Percentiles rank a stretch among this genome's conserved stretches.
Evolutionary conservation across 768 basidiomycete genomes (phyloP).

Genomic region (Auriscalpium microsporum): DNA sequence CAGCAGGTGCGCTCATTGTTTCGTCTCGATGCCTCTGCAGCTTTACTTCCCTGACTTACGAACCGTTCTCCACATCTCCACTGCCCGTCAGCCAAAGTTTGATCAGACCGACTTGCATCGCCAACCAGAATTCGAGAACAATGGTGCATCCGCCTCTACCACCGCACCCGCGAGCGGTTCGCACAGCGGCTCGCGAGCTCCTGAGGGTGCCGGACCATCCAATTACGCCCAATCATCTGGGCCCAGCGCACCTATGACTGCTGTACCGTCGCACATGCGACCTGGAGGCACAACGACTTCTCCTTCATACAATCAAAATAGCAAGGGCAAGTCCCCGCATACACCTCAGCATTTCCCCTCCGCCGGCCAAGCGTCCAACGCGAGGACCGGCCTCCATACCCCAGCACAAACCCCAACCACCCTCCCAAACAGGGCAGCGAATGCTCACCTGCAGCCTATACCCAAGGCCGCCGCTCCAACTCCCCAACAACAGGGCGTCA

Average conservation of each 20-base stretch:
- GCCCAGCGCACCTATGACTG: conserved; percentile 18
- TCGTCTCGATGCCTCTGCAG: background rate
- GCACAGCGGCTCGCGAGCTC: background rate
- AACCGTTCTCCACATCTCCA: background rate
- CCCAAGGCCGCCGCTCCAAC: background rate
- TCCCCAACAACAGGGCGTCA: background rate
- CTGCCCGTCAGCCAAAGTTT: conserved; percentile 46
- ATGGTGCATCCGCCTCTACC: conserved; percentile 20
- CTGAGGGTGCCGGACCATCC: background rate
- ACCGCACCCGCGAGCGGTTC: background rate
- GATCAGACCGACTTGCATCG: conserved; percentile 61
- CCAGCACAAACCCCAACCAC: background rate
- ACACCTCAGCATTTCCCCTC: conserved; percentile 4
- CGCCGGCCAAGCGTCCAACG: background rate
- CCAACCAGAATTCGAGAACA: conserved; percentile 58
- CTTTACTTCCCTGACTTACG: background rate
- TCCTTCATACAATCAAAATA: conserved; percentile 8
- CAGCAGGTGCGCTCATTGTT: conserved; percentile 47
- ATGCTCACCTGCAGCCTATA: background rate
- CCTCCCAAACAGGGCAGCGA: background rate
- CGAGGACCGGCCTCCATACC: background rate
- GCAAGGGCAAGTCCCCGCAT: conserved; percentile 9
- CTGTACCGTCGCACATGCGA: conserved; percentile 35
- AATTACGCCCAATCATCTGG: background rate
- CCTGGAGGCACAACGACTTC: conserved; percentile 13